Evolutionary conservation across 2,329 filamentous ascomycete genomes (phyloP), one percentile per base, ranked within the genome.

Genomic region (Aspergillus neotritici): DNA sequence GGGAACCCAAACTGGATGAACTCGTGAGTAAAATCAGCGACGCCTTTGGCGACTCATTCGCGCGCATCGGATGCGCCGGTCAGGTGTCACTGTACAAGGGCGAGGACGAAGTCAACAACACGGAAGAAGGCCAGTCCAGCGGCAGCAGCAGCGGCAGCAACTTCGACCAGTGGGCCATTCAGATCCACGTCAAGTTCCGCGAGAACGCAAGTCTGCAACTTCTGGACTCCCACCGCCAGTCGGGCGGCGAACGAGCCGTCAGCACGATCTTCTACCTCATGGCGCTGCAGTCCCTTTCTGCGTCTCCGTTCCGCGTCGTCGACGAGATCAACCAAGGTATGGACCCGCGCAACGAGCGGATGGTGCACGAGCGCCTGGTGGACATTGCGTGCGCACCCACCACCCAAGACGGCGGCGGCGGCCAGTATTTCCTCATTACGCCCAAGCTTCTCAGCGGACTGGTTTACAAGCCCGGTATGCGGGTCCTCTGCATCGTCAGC

Each of bases 271-370:
- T 97, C 76, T 98, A 94, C 70, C 87, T 98, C 44, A 97, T 98
- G 90, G 88, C 93, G 4, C 79, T 98, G 17, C 93, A 98, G 66
- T 87, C 87, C 38, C 83, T 98, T 58, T 91, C 93, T 12, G 86
- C 89, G 58, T 89, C 90, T 3, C 93, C 93, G 1, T 98, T 98
- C 78, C 88, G 93, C 40, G 91, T 98, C 38, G 93, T 98, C 46
- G 93, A 98, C 68, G 93, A 98, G 71, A 98, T 98, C 75, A 98
- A 98, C 63, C 93, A 98, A 70, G 93, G 93, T 53, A 98, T 98
- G 93, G 93, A 98, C 65, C 93, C 91, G 34, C 84, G 93, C 58
- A 98, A 98, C 68, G 93, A 98, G 69, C 86, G 93, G 55, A 94
- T 96, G 80, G 90, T 98, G 12, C 93, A 98, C 69, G 88, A 91